Conservation (phyloP, 805 yeast species). For the Candida coquimbonensis region DNA sequence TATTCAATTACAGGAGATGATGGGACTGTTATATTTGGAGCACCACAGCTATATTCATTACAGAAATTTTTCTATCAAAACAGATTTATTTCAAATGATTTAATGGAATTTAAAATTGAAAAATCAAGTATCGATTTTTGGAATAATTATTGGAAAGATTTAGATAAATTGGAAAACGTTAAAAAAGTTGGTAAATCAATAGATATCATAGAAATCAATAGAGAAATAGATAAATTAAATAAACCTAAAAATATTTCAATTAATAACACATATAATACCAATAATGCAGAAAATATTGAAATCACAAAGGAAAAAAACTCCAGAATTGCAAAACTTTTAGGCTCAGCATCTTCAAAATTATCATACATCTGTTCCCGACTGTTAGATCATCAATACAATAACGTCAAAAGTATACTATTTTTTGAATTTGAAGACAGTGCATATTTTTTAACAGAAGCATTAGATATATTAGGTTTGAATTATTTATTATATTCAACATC, state of each 20-base stretch:
- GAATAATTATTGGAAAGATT: constrained; percentile 44
- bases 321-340: constrained; percentile 33
- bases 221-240: constrained; percentile 19
- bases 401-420: constrained; percentile 53
- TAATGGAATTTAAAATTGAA: constrained; percentile 28
- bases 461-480: constrained; percentile 54
- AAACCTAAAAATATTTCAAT: neutral
- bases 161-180: constrained; percentile 29
- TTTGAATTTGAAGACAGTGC: constrained; percentile 71
- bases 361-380: constrained; percentile 52
- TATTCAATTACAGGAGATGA: constrained; percentile 39
- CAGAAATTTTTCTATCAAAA: constrained; percentile 50
- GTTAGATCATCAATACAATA: constrained; percentile 41
- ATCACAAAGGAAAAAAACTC: neutral
- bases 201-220: constrained; percentile 22
- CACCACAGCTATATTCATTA: constrained; percentile 45
- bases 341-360: constrained; percentile 58
- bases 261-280: neutral
- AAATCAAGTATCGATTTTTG: constrained; percentile 40
- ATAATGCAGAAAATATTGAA: too few species aligned
- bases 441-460: constrained; percentile 54
- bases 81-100: constrained; percentile 30
- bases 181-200: constrained; percentile 30
- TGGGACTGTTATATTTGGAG: constrained; percentile 43
- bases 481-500: constrained; percentile 62